phyloP scores from a whole-genome alignment of 2,329 filamentous ascomycete genomes.

The Trichoderma lentiforme region DNA sequence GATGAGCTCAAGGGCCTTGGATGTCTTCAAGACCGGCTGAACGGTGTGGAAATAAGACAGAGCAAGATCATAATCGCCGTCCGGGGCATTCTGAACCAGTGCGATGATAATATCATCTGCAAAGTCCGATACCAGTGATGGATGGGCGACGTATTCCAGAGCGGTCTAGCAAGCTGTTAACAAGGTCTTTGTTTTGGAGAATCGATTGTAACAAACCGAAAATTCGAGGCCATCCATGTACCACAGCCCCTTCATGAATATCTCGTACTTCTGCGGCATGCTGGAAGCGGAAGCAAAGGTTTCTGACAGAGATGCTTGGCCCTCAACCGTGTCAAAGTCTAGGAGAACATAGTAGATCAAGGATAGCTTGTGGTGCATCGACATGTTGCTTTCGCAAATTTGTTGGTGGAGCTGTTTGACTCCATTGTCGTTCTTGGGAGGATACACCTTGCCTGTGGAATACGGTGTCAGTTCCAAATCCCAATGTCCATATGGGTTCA shows the following conservation, averaged over 20 bases:
- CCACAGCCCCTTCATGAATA: slow-evolving; percentile 81
- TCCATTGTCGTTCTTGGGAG: slow-evolving; percentile 65
- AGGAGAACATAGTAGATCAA: slow-evolving; percentile 81
- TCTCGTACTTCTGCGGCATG: slow-evolving; percentile 71
- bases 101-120: slow-evolving; percentile 75
- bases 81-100: slow-evolving; percentile 59
- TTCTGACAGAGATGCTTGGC: slow-evolving; percentile 49
- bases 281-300: slow-evolving; percentile 60
- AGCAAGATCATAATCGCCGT: slow-evolving; percentile 60
- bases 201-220: slow-evolving; percentile 40
- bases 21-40: slow-evolving; percentile 66
- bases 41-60: slow-evolving; percentile 77
- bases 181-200: neutral
- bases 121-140: slow-evolving; percentile 75
- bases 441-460: slow-evolving; percentile 60
- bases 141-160: slow-evolving; percentile 73
- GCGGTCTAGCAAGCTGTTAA: slow-evolving; percentile 47
- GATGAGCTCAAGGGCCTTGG: slow-evolving; percentile 60
- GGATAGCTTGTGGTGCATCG: slow-evolving; percentile 75
- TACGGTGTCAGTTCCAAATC: neutral
- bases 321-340: slow-evolving; percentile 60
- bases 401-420: slow-evolving; percentile 68
- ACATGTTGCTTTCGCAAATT: slow-evolving; percentile 61
- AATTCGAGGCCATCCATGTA: slow-evolving; percentile 71
- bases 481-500: neutral